Evolutionary conservation across 129 eudicot genomes (phyloP), one percentile per base, ranked within the genome.

Genomic region (Arctium minus): DNA sequence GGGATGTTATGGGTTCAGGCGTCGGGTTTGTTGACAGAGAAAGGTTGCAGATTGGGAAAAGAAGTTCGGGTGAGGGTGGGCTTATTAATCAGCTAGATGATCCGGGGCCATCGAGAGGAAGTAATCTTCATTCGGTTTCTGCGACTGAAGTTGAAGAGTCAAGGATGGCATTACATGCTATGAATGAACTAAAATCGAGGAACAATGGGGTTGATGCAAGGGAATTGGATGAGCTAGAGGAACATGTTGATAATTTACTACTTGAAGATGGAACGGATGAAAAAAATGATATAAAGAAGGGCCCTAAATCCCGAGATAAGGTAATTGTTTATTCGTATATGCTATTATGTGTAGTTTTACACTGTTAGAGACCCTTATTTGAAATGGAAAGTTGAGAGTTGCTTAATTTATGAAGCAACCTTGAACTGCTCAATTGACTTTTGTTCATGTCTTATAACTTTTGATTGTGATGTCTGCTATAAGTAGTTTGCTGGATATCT

Each of bases 261-360:
- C 92, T 89, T 79, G 96, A 93, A 46, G 96, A 90, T 40, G 92
- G 80, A 69, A 42, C 93, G 27, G 87, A 82, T 39, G 97, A 86
- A 42, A 86, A 83, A 39, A 80, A 65, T 81, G 89, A 81, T 53
- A 84, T 65, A 68, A 89, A 87, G 80, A 89, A 92, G 81, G 84
- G 77, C 38, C 87, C 74, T 32, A 85, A 75, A 73, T 72, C 88
- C 64, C 93, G 98, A 1, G 99, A 96, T 80, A 96, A 96, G 96
- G 99, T 96, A 87, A 65, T 40, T 33, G 8, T 42, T 32, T 48
- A 1, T 31, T 3, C 11, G 5, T 64, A 3, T 33, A 72, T 53
- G 30, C 17, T 69, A 6, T 44, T 31, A 22, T 70, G 0, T 79
- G 17, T 9, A 2, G 7, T 22, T 22, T 22, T 22, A 22, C 27